Conservation (phyloP, 192 early-diverging fungal genomes). For the Linnemannia zychae region DNA sequence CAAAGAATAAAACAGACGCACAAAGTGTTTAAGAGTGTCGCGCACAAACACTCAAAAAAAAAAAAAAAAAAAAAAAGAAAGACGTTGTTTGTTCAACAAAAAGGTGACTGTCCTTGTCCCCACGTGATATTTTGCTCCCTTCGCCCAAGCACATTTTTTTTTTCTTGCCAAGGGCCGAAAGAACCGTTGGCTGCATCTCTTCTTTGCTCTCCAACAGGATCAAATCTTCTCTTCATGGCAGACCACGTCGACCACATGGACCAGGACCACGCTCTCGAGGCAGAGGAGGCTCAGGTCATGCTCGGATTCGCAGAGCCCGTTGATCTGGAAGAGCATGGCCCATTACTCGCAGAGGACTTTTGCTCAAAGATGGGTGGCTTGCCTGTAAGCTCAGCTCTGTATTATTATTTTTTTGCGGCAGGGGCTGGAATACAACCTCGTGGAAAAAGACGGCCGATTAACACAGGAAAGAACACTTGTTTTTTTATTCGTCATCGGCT, state of each 20-base stretch:
- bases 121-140: slow-evolving; percentile 8
- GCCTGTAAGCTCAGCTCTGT: slow-evolving; percentile 67
- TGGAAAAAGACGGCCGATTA: background rate
- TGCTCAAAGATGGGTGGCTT: slow-evolving; percentile 91
- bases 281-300: slow-evolving; percentile 46
- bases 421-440: background rate
- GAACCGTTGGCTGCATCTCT: background rate
- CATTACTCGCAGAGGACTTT: slow-evolving; percentile 72
- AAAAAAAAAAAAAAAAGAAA: background rate
- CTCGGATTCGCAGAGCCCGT: slow-evolving; percentile 84
- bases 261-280: slow-evolving; percentile 2
- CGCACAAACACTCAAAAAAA: background rate
- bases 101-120: background rate
- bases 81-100: background rate
- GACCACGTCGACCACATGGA: slow-evolving; percentile 19
- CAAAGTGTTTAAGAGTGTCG: too few relatives aligned
- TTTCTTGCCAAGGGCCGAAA: background rate
- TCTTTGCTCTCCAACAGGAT: background rate
- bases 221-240: slow-evolving; percentile 4
- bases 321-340: slow-evolving; percentile 63
- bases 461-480: background rate
- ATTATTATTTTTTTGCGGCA: slow-evolving; percentile 5
- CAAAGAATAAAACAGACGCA: background rate
- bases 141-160: background rate
- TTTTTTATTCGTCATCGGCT: background rate